Percentiles rank a stretch among this genome's conserved stretches.
Conservation (phyloP, 371 early-diverging fungal genomes). For the Rhizomucor pusillus region DNA sequence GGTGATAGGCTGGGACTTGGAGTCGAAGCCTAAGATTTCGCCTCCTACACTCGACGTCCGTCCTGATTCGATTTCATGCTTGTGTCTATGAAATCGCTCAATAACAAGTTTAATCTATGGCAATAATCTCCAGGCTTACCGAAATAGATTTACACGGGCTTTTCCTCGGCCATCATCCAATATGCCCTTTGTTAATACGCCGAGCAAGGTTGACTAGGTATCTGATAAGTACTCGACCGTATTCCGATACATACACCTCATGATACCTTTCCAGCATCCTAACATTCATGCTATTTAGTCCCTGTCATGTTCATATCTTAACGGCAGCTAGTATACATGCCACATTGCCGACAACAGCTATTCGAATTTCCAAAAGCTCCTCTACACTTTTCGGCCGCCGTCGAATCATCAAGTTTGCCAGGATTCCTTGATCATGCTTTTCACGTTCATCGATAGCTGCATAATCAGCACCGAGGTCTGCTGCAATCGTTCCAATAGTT, state of each 20-base stretch:
- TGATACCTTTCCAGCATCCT: slow-evolving; percentile 65
- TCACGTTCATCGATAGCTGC: slow-evolving; percentile 52
- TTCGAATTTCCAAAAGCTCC: slow-evolving; percentile 80
- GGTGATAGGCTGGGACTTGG: slow-evolving; percentile 47
- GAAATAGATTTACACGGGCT: slow-evolving; percentile 84
- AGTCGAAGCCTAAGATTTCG: slow-evolving; percentile 88
- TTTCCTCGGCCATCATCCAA: slow-evolving; percentile 94
- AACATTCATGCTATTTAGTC: too few relatives aligned
- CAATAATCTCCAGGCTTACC: slow-evolving; percentile 23
- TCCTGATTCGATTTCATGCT: slow-evolving; percentile 92
- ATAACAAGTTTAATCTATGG: neutral
- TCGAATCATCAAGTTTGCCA: slow-evolving; percentile 67
- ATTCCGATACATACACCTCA: too few relatives aligned
- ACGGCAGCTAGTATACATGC: too few relatives aligned
- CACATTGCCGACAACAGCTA: slow-evolving; percentile 92
- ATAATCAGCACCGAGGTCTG: slow-evolving; percentile 60
- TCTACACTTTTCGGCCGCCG: slow-evolving; percentile 67
- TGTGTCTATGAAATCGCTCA: slow-evolving; percentile 50
- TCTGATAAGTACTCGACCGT: too few relatives aligned
- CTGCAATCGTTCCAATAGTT: slow-evolving; percentile 44
- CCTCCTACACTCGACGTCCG: slow-evolving; percentile 89
- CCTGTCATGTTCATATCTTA: too few relatives aligned
- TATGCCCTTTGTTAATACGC: slow-evolving; percentile 85
- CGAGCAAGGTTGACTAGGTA: slow-evolving; percentile 87
- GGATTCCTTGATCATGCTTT: slow-evolving; percentile 20